These are phyloP conservation scores for Withania somnifera DNA, from an alignment of 305 asterid species.

Conservation along the genomic window DNA sequence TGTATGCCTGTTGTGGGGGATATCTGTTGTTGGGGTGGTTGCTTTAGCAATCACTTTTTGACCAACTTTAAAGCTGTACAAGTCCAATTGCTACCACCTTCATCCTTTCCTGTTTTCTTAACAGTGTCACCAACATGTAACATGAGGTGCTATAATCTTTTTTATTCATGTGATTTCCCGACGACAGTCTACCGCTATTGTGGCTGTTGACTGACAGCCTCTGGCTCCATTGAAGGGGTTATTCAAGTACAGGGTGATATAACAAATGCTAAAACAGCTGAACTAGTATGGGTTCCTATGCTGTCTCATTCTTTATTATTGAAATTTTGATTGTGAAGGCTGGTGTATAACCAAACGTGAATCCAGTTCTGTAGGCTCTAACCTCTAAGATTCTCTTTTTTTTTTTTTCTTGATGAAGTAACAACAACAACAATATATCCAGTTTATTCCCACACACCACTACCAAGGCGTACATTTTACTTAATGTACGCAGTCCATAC, in stretches of 20 bases:
- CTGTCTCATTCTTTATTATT: background rate
- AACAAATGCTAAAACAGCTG: slow-evolving; percentile 96
- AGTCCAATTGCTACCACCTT: background rate
- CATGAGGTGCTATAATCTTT: background rate
- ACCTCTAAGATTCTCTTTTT: no score
- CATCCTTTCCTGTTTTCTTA: background rate
- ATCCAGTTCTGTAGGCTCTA: no score
- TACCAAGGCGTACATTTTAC: no score
- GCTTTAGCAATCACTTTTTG: background rate
- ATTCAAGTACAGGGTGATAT: slow-evolving; percentile 99
- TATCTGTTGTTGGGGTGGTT: no score
- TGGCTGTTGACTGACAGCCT: slow-evolving; percentile 97
- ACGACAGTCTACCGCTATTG: slow-evolving; percentile 70
- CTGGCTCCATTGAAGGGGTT: slow-evolving; percentile 98
- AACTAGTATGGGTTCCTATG: slow-evolving; percentile 44
- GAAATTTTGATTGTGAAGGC: background rate
- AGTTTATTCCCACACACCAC: no score
- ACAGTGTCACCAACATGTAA: background rate
- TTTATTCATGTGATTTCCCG: slow-evolving; percentile 22
- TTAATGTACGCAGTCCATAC: no score
- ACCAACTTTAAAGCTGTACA: background rate
- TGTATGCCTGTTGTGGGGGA: background rate
- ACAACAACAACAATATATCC: no score
- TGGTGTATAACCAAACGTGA: no score
- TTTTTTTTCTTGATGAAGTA: no score